These are phyloP conservation scores for Beauveria pseudobassiana DNA, from an alignment of 2,329 filamentous ascomycete species.

Conservation along the genomic window DNA sequence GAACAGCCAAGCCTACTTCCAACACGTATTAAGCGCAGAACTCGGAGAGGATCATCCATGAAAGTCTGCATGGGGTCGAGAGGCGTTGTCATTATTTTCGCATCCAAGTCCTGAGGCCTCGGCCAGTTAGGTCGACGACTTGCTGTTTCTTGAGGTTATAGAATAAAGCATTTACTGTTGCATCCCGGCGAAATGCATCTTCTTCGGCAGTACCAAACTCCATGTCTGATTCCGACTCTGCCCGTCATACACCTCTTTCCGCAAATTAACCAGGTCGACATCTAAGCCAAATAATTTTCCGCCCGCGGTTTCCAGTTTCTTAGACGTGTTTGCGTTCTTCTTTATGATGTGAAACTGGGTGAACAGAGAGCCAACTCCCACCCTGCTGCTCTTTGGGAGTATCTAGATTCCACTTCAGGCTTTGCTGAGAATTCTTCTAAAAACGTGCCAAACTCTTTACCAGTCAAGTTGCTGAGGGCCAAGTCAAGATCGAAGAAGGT, in stretches of 20 bases:
- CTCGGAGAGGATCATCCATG: constrained; percentile 16
- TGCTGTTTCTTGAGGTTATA: constrained; percentile 14
- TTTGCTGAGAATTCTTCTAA: constrained; percentile 7
- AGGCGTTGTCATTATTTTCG: constrained; percentile 14
- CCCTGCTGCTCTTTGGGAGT: constrained; percentile 2
- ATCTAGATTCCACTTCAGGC: neutral
- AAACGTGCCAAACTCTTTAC: constrained; percentile 12
- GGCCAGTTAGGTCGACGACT: constrained; percentile 14
- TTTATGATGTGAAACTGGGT: constrained; percentile 12
- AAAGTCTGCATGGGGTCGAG: constrained; percentile 14
- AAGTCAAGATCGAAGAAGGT: constrained; percentile 14
- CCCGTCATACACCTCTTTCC: constrained; percentile 15
- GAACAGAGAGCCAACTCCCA: constrained; percentile 7
- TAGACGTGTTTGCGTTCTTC: constrained; percentile 12
- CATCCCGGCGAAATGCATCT: constrained; percentile 15
- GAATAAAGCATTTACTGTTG: constrained; percentile 14
- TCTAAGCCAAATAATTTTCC: constrained; percentile 15
- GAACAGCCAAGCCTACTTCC: constrained; percentile 12
- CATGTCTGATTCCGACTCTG: constrained; percentile 14
- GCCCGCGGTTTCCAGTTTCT: constrained; percentile 15
- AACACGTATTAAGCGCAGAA: constrained; percentile 13
- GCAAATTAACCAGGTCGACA: constrained; percentile 16
- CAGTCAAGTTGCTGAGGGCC: constrained; percentile 13
- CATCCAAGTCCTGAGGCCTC: constrained; percentile 11
- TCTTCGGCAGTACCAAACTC: constrained; percentile 16